Percentiles rank a stretch among this genome's conserved stretches.
These are phyloP conservation scores for Fusarium sp. DNA, from an alignment of 2,329 filamentous ascomycete species.

Conservation along the genomic window DNA sequence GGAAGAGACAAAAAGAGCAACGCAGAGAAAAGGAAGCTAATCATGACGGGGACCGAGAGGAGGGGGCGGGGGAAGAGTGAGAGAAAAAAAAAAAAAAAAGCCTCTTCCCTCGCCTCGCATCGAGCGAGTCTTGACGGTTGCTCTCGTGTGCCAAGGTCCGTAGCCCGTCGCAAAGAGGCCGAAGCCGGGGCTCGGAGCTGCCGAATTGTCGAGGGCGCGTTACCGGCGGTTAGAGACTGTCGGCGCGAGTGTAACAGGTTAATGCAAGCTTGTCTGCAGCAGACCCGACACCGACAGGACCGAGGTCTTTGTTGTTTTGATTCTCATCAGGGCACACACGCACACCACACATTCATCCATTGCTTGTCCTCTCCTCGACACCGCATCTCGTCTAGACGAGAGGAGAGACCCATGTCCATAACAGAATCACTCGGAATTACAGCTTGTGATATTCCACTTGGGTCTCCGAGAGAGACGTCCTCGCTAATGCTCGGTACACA, in stretches of 20 bases:
- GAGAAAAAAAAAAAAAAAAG: conserved; percentile 11
- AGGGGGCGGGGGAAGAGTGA: not conserved
- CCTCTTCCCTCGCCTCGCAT: not conserved
- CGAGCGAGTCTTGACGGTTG: not conserved
- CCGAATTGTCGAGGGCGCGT: conserved; percentile 1
- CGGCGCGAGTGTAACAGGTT: conserved; percentile 2
- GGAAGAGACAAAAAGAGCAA: not conserved
- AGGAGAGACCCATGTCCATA: not conserved
- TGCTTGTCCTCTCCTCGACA: not conserved
- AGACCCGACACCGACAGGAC: not conserved
- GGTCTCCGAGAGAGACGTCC: not conserved
- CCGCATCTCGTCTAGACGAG: not conserved
- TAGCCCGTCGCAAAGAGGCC: conserved; percentile 19
- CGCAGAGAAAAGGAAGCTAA: conserved; percentile 9
- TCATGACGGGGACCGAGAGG: not conserved
- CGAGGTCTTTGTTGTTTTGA: not conserved
- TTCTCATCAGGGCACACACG: not conserved
- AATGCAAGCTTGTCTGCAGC: not conserved
- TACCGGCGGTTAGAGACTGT: conserved; percentile 9
- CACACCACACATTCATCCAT: not conserved
- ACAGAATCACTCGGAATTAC: not conserved
- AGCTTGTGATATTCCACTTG: not conserved
- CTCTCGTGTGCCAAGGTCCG: conserved; percentile 12
- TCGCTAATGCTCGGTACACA: conserved; percentile 1
- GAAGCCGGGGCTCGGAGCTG: conserved; percentile 18